phyloP scores from a whole-genome alignment of 1,284 basidiomycete species.

The Somion occarium region DNA sequence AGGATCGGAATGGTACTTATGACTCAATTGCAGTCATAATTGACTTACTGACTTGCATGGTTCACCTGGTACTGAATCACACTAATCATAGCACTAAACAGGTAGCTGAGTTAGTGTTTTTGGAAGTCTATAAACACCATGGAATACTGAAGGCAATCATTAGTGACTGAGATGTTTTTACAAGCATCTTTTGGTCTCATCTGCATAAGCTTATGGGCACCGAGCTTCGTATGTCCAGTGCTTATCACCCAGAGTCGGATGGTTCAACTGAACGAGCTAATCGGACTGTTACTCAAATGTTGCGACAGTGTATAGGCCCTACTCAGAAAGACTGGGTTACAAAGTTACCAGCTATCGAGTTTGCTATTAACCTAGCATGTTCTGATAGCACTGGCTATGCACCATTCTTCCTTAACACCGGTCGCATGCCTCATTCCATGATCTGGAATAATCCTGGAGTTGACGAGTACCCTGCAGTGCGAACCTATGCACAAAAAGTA shows the following conservation, averaged over 20 bases:
- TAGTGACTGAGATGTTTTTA: constrained; percentile 21
- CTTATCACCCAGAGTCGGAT: constrained; percentile 31
- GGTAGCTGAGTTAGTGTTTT: constrained; percentile 16
- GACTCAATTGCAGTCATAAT: constrained; percentile 21
- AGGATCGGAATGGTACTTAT: constrained; percentile 11
- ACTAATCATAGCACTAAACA: constrained; percentile 13
- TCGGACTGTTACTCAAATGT: constrained; percentile 20
- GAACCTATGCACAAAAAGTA: constrained; percentile 7
- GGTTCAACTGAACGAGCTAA: constrained; percentile 21
- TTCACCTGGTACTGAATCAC: constrained; percentile 16
- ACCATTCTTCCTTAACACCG: constrained; percentile 33
- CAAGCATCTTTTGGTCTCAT: constrained; percentile 21
- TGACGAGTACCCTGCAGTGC: constrained; percentile 16
- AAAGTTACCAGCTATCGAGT: constrained; percentile 29
- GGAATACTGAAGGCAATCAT: constrained; percentile 19
- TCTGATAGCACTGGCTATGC: constrained; percentile 30
- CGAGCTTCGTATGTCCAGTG: constrained; percentile 22
- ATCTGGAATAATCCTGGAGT: constrained; percentile 26
- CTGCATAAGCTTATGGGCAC: constrained; percentile 21
- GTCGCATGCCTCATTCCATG: constrained; percentile 27
- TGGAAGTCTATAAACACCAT: constrained; percentile 21
- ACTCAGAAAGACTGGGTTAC: constrained; percentile 30
- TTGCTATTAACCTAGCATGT: constrained; percentile 25
- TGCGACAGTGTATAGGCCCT: constrained; percentile 17
- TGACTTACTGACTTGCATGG: constrained; percentile 15